Base-by-base conservation (phyloP, 164 flowering plant genomes). In the Chimonanthus praecox region DNA sequence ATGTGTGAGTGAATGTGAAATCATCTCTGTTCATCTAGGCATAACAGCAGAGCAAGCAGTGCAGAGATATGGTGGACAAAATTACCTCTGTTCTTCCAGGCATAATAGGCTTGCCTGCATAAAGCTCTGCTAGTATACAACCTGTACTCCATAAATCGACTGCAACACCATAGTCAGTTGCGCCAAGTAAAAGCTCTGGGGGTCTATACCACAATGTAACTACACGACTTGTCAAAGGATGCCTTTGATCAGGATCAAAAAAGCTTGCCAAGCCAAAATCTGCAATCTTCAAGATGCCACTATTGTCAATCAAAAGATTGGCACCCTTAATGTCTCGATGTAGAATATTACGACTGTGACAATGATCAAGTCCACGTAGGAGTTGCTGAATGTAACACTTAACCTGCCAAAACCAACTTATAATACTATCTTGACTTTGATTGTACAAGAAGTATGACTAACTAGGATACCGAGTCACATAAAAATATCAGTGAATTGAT, bases 121-220 rank as follows among this genome's bases (percentile, higher is more conserved):
- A 95, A 60, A 95, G 73, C 77, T 95, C 99, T 50, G 98, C 97
- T 75, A 95, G 90, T 79, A 95, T 95, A 84, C 99, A 95, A 68
- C 99, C 99, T 73, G 98, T 80, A 79, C 99, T 95, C 99, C 99
- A 95, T 51, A 95, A 86, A 82, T 95, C 99, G 16, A 93, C 98
- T 16, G 96, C 88, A 77, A 86, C 79, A 46, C 94, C 93, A 85
- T 95, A 95, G 67, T 87, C 84, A 47, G 96, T 93, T 62, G 98
- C 97, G 67, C 99, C 99, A 72, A 95, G 92, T 71, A 95, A 82
- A 68, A 95, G 97, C 78, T 95, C 99, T 47, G 98, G 99, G 49
- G 99, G 99, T 67, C 99, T 87, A 73, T 95, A 95, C 99, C 98
- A 92, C 51, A 94, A 92, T 48, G 99, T 94, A 44, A 94, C 98